A percentile compares a stretch with the other conserved stretches of the same genome.
Conservation (phyloP, 805 yeast species). For the Wickerhamiella alocasiicola region DNA sequence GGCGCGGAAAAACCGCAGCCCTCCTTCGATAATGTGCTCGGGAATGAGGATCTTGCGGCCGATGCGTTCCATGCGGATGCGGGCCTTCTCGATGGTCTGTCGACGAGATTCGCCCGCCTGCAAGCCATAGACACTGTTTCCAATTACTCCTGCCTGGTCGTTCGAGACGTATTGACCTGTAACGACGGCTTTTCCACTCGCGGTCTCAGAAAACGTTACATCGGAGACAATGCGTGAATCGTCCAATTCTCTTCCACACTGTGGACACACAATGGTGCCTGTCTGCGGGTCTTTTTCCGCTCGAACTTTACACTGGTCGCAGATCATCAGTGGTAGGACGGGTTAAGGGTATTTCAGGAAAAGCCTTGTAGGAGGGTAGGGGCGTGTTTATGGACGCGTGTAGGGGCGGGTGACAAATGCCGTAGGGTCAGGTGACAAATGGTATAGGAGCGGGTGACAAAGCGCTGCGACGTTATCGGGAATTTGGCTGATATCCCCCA, state of each 20-base stretch:
- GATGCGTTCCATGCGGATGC: slow-evolving; percentile 61
- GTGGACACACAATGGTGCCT: not conserved
- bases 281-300: not conserved
- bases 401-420: too few species aligned
- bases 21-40: slow-evolving; percentile 74
- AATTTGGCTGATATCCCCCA: too few species aligned
- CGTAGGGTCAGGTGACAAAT: too few species aligned
- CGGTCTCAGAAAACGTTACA: slow-evolving; percentile 83
- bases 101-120: slow-evolving; percentile 58
- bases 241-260: not conserved
- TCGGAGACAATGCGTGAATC: slow-evolving; percentile 74
- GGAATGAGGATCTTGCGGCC: slow-evolving; percentile 72
- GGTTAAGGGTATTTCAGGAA: too few species aligned
- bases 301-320: not conserved
- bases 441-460: too few species aligned
- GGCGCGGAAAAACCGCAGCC: slow-evolving; percentile 75
- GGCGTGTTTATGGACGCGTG: too few species aligned
- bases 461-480: too few species aligned
- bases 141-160: slow-evolving; percentile 63
- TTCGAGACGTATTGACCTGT: slow-evolving; percentile 89
- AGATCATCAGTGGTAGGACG: too few species aligned
- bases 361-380: too few species aligned
- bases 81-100: slow-evolving; percentile 78
- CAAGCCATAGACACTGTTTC: slow-evolving; percentile 41
- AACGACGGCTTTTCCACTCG: slow-evolving; percentile 89